Conservation (phyloP, 129 eudicot species). For the Calendula officinalis region DNA sequence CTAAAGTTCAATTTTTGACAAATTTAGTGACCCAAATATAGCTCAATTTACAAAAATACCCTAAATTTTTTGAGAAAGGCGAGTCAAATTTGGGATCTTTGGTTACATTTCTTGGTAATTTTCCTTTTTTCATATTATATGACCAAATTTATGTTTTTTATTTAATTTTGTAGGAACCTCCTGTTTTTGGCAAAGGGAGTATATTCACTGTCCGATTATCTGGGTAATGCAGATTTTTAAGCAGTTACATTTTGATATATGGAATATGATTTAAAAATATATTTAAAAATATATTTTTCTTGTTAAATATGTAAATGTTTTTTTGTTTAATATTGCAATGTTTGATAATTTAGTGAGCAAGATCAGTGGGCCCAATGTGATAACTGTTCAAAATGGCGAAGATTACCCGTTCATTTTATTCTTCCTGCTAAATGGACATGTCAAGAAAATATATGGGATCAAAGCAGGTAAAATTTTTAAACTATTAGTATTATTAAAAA, state of each 20-base stretch:
- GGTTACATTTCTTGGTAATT: too few relatives aligned
- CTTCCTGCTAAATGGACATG: slow-evolving; percentile 94
- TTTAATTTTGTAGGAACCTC: slow-evolving; percentile 67
- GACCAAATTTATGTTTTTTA: slow-evolving; percentile 2
- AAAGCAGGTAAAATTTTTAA: slow-evolving; percentile 40
- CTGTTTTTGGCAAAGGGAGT: slow-evolving; percentile 87
- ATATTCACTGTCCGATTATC: slow-evolving; percentile 73
- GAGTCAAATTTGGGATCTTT: too few relatives aligned
- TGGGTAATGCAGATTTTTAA: slow-evolving; percentile 50
- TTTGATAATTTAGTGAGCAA: slow-evolving; percentile 53
- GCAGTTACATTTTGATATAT: background rate
- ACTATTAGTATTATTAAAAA: background rate
- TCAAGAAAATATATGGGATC: slow-evolving; percentile 67
- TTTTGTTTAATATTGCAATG: background rate
- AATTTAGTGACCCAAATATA: too few relatives aligned
- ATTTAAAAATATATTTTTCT: background rate
- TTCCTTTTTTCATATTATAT: background rate
- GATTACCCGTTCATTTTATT: slow-evolving; percentile 66
- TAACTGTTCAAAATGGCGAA: slow-evolving; percentile 89
- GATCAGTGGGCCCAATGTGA: slow-evolving; percentile 97
- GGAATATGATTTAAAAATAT: background rate
- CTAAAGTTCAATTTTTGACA: too few relatives aligned
- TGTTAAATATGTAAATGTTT: background rate
- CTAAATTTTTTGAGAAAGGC: too few relatives aligned
- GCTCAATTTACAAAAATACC: too few relatives aligned